Evolutionary conservation across 371 early-diverging fungal genomes (phyloP), one percentile per base, ranked within the genome.

Genomic region (Mortierella sp.): DNA sequence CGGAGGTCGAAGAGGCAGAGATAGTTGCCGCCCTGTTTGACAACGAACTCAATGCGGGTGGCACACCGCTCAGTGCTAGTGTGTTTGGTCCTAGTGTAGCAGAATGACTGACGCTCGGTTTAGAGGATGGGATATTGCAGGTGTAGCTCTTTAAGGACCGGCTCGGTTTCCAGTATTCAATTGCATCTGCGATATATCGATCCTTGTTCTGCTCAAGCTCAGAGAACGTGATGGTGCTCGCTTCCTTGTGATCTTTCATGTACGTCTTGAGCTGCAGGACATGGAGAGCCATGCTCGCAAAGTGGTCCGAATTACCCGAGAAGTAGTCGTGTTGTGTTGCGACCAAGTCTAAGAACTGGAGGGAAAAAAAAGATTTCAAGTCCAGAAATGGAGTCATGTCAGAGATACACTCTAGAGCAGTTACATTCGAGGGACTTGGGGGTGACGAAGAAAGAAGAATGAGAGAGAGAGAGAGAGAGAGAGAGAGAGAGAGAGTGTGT

Each of bases 101-200:
- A 5, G 37, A 37, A 55, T 56, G 58, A 29, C 68, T 66, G 26
- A 62, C 64, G 1, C 70, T 62, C 7, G 73, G 60, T 25, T 66
- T 65, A 18, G 64, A 9, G 5, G 51, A n/a, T 0, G 70, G 50
- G 15, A 28, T 47, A 7, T 18, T 55, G 46, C 57, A 73, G 46
- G 80, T 62, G 44, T 79, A 79, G 45, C 69, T 66, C 18, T 70
- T 73, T 19, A 79, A 67, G 15, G 80, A 79, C 19, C 80, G 73
- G 57, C 70, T 79, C 21, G 80, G 80, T 28, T 79, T 79, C 80
- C 80, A 79, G 62, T 79, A 73, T 28, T 79, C 80, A 14, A 79
- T 62, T n/a, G 80, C 69, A 47, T 79, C 80, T 2, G 68, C 46
- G 2, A 52, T 70, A 45, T 79, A 79, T 26, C 74, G 55, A 16